These are phyloP conservation scores for Trypanosoma vivax DNA, from an alignment of 208 protist species.

Conservation along the genomic window DNA sequence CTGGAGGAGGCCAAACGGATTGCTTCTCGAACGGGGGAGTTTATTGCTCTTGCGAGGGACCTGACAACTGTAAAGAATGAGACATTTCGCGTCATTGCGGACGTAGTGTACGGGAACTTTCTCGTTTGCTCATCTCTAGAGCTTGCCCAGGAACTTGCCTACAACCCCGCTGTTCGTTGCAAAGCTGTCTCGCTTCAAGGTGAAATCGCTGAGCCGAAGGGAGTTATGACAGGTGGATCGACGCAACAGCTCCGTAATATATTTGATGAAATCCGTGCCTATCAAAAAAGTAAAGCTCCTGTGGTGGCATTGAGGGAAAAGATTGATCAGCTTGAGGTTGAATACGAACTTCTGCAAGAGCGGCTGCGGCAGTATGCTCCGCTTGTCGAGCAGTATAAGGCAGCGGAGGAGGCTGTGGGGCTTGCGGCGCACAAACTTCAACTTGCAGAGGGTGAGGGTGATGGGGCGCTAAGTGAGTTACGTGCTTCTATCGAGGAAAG, in stretches of 20 bases:
- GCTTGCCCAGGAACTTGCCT: conserved; percentile 83
- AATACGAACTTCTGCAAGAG: conserved; percentile 32
- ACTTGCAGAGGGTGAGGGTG: conserved; percentile 18
- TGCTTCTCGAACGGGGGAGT: conserved; percentile 32
- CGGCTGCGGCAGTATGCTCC: conserved; percentile 35
- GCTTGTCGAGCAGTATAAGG: conserved; percentile 38
- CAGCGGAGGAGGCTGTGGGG: conserved; percentile 49
- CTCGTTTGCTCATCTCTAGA: conserved; percentile 90
- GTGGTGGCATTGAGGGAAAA: conserved; percentile 34
- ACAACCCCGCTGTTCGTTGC: conserved; percentile 52
- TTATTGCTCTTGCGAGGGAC: conserved; percentile 59
- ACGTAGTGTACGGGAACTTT: conserved; percentile 96
- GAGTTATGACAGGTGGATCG: conserved; percentile 96
- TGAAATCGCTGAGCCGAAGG: conserved; percentile 96
- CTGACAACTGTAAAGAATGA: conserved; percentile 58
- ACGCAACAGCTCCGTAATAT: conserved; percentile 62
- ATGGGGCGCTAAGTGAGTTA: conserved; percentile 27
- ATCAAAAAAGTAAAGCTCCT: conserved; percentile 39
- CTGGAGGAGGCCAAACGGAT: conserved; percentile 22
- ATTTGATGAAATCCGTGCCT: conserved; percentile 53
- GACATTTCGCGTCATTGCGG: conserved; percentile 20
- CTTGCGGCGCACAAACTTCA: conserved; percentile 41
- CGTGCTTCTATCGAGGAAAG: conserved; percentile 31
- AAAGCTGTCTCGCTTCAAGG: conserved; percentile 98
- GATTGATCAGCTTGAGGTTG: conserved; percentile 30